Base-by-base conservation (phyloP, 768 basidiomycete genomes). In the Suillus brevipes region DNA sequence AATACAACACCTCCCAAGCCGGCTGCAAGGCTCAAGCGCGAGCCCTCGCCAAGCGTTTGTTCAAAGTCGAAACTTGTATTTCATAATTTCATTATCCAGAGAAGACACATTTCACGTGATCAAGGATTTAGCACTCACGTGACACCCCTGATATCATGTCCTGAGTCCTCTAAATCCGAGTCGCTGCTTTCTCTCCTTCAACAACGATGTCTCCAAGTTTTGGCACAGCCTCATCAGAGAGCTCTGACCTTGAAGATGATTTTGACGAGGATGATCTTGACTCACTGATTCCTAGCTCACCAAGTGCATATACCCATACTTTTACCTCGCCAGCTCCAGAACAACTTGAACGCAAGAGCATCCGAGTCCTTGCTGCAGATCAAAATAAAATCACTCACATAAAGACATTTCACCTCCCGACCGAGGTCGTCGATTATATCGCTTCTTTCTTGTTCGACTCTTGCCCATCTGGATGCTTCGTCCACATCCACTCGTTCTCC, bases 401-500 rank as follows among this genome's bases (percentile, higher is more conserved):
- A 62, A 69, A 60, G 43, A 64, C 23, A n/a, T 60, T 49, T 52
- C 64, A 42, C 31, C 69, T 80, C 1, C 79, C 79, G 37, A 20
- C 69, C 36, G 79, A 80, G 60, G 59, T 80, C 13, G 58, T 75
- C 0, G 77, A 78, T 50, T 65, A 69, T 57, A 73, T 80, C 12
- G 57, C 57, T 40, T 58, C 9, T 40, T 58, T 58, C 37, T 25
- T 58, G 49, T 71, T 72, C 64, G 62, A 66, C 34, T 65, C 76
- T 8, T 72, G 8, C 49, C 64, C 57, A 25, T 66, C 69, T 53
- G 66, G 60, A 6, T 68, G 71, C 31, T 82, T 82, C 64, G 66
- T 66, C 38, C 69, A 72, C 38, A 79, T 86, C 49, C 69, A 69
- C 9, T 68, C 82, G 9, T 74, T 83, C 42, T 79, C 80, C 20